Evolutionary conservation across 108 stramenopile species (phyloP).

Genomic region (Cyclotella kingstonii): DNA sequence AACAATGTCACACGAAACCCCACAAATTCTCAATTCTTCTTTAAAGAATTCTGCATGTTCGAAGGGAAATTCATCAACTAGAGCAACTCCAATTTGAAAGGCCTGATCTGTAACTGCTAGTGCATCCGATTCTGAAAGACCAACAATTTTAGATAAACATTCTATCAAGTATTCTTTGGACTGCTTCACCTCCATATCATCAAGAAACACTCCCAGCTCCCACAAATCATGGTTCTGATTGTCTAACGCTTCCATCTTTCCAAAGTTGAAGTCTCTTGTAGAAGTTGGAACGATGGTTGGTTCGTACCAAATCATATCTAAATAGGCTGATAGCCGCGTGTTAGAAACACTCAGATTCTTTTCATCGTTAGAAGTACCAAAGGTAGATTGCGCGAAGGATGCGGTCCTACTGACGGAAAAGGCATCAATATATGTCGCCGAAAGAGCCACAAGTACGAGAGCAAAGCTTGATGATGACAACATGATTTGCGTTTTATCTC

Average conservation of each 20-base stretch:
- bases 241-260: neutral
- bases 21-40: neutral
- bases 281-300: neutral
- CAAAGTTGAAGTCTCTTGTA: no score
- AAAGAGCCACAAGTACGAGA: no score
- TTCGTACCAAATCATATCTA: neutral
- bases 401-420: no score
- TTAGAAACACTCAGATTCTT: neutral
- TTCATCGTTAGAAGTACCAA: no score
- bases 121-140: neutral
- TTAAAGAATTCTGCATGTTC: neutral
- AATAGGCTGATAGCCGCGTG: neutral
- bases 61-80: constrained; percentile 1
- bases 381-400: no score
- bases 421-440: no score
- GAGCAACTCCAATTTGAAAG: neutral
- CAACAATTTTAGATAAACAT: neutral
- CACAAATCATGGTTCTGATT: neutral
- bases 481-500: no score
- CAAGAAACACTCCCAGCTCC: neutral
- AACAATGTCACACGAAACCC: neutral
- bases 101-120: neutral
- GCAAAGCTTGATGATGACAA: no score
- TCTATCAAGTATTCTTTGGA: neutral
- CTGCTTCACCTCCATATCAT: neutral